Conservation (phyloP, 257 asterid genomes). For the Scutellaria barbata region DNA sequence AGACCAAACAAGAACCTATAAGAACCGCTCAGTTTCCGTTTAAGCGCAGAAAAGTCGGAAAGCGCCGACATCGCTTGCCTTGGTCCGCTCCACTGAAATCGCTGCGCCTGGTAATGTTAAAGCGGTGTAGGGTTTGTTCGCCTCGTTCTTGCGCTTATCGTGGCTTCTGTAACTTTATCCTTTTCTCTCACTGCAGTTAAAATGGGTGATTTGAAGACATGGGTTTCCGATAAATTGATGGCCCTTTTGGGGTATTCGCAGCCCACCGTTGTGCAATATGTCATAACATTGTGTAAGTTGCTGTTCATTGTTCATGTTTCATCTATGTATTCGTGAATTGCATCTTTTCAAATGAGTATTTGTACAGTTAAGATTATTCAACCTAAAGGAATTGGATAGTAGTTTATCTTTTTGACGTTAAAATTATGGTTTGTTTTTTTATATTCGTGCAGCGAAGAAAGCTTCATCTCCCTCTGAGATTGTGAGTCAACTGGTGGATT, state of each 20-base stretch:
- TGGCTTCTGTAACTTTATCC: conserved; percentile 14
- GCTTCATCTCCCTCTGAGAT: conserved; percentile 87
- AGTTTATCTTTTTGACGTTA: background rate
- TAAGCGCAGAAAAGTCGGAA: no score
- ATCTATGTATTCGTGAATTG: background rate
- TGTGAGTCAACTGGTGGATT: conserved; percentile 56
- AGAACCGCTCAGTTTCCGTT: no score
- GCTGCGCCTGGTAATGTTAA: no score
- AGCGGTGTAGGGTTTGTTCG: no score
- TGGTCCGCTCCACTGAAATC: no score
- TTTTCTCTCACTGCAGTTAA: conserved; percentile 41
- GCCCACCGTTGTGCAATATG: conserved; percentile 66
- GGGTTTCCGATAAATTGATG: conserved; percentile 83
- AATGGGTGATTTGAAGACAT: conserved; percentile 76
- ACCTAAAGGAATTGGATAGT: background rate
- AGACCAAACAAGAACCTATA: no score
- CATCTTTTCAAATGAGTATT: background rate
- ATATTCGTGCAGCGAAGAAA: conserved; percentile 64
- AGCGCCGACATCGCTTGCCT: no score
- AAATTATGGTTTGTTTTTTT: conserved; percentile 7
- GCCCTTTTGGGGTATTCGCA: conserved; percentile 80
- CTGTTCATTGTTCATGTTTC: background rate
- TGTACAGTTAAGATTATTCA: background rate
- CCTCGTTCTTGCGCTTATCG: background rate
- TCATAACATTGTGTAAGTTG: conserved; percentile 57